Base-by-base conservation (phyloP, 2,329 filamentous ascomycete genomes). In the Geoglossum cookeanum region DNA sequence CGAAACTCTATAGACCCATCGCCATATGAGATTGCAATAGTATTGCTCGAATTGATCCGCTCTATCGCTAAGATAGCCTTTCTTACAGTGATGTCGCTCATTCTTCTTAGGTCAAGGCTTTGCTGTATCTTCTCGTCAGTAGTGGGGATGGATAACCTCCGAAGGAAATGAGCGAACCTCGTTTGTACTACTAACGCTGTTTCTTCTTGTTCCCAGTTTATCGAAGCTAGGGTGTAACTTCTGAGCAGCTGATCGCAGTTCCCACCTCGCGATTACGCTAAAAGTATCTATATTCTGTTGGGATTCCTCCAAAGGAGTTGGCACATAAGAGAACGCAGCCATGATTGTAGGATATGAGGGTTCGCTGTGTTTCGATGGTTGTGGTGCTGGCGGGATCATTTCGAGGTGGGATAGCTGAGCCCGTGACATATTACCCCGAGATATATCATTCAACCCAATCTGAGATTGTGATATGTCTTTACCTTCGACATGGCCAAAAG, bases 241-340 rank as follows among this genome's bases (percentile, higher is more conserved):
- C 61, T 84, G 80, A n/a, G 77, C 70, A 53, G 79, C 75, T 35
- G 85, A 80, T 35, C 78, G 75, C 8, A 91, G 67, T 62, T 92
- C 84, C 91, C 91, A 97, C 60, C 85, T 79, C 61, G 88, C 83
- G 60, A 97, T 75, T 45, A 90, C 78, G 62, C 83, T 94, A 62
- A 85, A 80, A 0, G 79, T 73, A 35, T 82, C 79, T 61, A 83
- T 80, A 47, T 77, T 75, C 56, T 78, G 81, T 33, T 82, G 75
- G 33, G 75, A 75, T 56, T 70, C 70, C 56, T 70, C 70, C n/a
- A 35, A 53, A 17, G 30, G 30, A 30, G 42, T 56, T 29, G 45
- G 44, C 22, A 49, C 6, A 39, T 52, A 53, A 8, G 84, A 85
- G 59, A 88, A 87, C 33, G 90, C 77, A 0, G 84, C 83, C 37